A percentile compares a stretch with the other conserved stretches of the same genome.
Conservation (phyloP, 768 basidiomycete species). For the Hygrocybe punicea region DNA sequence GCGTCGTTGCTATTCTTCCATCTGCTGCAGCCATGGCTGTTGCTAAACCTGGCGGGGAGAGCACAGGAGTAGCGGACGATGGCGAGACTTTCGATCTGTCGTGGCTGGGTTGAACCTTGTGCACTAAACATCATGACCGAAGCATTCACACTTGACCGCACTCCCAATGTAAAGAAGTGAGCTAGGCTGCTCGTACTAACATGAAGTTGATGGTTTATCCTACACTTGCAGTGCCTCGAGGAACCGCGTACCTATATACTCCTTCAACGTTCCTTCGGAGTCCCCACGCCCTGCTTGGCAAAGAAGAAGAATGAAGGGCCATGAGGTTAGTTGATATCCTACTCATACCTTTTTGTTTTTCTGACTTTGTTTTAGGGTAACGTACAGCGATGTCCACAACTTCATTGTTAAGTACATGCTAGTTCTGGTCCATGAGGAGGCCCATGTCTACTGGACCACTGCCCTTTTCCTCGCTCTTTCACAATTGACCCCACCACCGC, state of each 20-base stretch:
- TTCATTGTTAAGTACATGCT: conserved; percentile 19
- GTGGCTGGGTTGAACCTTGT: no score
- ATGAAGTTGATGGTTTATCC: conserved; percentile 7
- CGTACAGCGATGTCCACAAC: conserved; percentile 18
- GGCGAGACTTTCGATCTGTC: no score
- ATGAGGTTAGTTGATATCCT: conserved; percentile 14
- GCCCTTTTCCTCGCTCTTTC: neutral
- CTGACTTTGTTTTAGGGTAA: conserved; percentile 18
- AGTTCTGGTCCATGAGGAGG: conserved; percentile 10
- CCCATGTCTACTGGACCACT: conserved; percentile 3
- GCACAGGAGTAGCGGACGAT: no score
- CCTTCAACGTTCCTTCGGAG: conserved; percentile 4
- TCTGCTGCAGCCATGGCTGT: no score
- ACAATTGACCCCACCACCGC: neutral
- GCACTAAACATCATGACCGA: no score
- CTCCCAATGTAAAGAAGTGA: conserved; percentile 17
- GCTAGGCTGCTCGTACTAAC: conserved; percentile 1
- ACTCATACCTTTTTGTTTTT: conserved; percentile 1
- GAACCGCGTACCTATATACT: conserved; percentile 8
- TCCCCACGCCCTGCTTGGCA: neutral
- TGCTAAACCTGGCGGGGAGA: no score
- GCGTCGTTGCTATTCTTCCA: no score
- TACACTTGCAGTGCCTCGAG: conserved; percentile 6
- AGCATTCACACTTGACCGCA: no score
- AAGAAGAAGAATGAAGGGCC: neutral